Conservation (phyloP, 2,329 filamentous ascomycete species). For the Scortechinia acanthostroma region DNA sequence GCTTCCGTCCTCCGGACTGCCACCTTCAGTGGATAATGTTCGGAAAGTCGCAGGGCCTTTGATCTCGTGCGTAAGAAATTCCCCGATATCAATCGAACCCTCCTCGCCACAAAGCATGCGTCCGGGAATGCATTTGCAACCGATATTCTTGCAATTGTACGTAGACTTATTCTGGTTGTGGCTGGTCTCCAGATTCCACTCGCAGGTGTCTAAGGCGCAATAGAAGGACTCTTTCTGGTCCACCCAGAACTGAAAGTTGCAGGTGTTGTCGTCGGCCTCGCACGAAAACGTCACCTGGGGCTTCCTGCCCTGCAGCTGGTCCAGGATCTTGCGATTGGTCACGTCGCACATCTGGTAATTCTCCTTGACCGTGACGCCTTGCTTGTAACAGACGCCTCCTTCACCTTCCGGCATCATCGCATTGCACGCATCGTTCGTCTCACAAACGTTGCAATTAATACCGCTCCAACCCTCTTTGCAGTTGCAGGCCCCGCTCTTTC, state of each 20-base stretch:
- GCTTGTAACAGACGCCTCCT: conserved; percentile 84
- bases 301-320: conserved; percentile 75
- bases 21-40: conserved; percentile 57
- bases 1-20: conserved; percentile 46
- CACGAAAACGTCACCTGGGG: conserved; percentile 95
- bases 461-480: conserved; percentile 92
- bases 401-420: conserved; percentile 74
- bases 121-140: conserved; percentile 80
- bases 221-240: conserved; percentile 92
- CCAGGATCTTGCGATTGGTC: conserved; percentile 87
- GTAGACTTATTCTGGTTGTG: conserved; percentile 71
- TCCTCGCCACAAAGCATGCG: conserved; percentile 90
- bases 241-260: conserved; percentile 99
- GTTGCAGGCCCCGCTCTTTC: conserved; percentile 65
- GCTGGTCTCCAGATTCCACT: conserved; percentile 62
- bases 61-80: conserved; percentile 78
- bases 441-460: conserved; percentile 97
- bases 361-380: conserved; percentile 81
- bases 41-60: conserved; percentile 81
- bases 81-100: conserved; percentile 83
- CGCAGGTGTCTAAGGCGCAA: conserved; percentile 78
- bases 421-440: conserved; percentile 74
- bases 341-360: conserved; percentile 98
- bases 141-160: conserved; percentile 78
- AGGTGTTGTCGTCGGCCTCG: conserved; percentile 65